These are phyloP conservation scores for Peniophora sp. DNA, from an alignment of 1,284 basidiomycete species.

Conservation along the genomic window DNA sequence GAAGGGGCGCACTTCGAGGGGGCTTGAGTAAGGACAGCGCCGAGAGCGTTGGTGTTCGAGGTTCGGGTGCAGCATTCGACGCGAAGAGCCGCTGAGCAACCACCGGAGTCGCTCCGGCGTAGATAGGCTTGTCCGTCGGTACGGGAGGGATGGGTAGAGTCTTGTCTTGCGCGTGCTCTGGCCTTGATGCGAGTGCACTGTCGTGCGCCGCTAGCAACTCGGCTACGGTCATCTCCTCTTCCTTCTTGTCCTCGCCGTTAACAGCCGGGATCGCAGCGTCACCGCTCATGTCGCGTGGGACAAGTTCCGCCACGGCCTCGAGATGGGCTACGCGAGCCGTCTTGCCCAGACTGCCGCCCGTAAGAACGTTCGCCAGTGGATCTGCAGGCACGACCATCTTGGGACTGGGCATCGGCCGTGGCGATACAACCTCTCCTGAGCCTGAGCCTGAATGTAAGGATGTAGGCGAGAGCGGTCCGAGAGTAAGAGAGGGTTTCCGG, in stretches of 20 bases:
- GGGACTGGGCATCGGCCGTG: constrained; percentile 52
- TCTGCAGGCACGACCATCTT: too few relatives aligned
- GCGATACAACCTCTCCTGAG: constrained; percentile 39
- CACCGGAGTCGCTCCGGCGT: not conserved
- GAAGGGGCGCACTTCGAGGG: constrained; percentile 16
- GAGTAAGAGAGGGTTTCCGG: not conserved
- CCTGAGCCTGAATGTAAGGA: constrained; percentile 5
- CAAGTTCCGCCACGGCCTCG: constrained; percentile 60
- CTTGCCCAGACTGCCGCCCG: constrained; percentile 31
- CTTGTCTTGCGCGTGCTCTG: constrained; percentile 32
- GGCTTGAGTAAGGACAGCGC: constrained; percentile 35
- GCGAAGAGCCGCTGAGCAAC: not conserved
- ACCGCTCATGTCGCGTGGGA: constrained; percentile 25
- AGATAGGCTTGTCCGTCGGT: constrained; percentile 27
- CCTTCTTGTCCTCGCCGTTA: constrained; percentile 5
- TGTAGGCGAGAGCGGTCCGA: not conserved
- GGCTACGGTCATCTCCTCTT: constrained; percentile 12
- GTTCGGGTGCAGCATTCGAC: constrained; percentile 13
- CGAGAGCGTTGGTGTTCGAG: constrained; percentile 44
- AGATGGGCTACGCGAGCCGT: constrained; percentile 54
- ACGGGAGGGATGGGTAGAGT: constrained; percentile 52
- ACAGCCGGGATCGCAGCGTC: constrained; percentile 16
- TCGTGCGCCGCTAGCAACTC: constrained; percentile 5
- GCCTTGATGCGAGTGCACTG: not conserved
- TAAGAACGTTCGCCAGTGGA: constrained; percentile 30